Evolutionary conservation across 1,139 yeast species (phyloP), one percentile per base, ranked within the genome.

Genomic region (Kodamaea sp.): DNA sequence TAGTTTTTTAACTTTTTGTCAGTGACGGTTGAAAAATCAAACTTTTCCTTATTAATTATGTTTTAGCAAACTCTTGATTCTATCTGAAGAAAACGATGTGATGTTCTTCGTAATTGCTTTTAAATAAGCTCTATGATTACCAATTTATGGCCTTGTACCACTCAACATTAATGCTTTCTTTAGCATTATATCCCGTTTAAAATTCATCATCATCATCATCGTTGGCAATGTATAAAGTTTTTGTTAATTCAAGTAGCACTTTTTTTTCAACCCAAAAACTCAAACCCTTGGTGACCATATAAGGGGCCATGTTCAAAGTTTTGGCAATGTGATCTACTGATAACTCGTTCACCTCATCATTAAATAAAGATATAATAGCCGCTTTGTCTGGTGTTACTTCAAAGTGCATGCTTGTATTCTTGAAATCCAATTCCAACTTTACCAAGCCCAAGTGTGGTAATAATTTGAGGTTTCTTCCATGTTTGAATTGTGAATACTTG

Each of bases 371-470:
- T 12, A 86, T 74, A 2, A 84, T 75, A 0, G 84, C 67, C 1
- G 95, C 95, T 47, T 82, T 80, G 26, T 78, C 84, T 0, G 95
- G 83, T 0, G 83, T 60, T 0, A 85, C 95, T 5, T 66, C 65
- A 45, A 75, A 72, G 1, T 54, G 54, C 12, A 65, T 41, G 0
- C 50, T 55, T 7, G 70, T 39, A 23, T 75, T 79, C 4, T 66
- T 68, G 29, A 84, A 62, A 26, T 70, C 77, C 7, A 92, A 59
- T 5, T 75, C 77, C 2, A 92, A 49, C 9, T 71, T 73, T 0
- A 86, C 90, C 1, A 65, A 55, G 0, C 96, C 96, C 42, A 79
- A 61, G 29, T 73, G 68, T 6, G 84, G 82, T 23, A 83, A 57
- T 50, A 84, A 64, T 36, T 70, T 68, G 40, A 92, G 61, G 31